Conservation (phyloP, 331 rosid genomes). For the Stylosanthes scabra region DNA sequence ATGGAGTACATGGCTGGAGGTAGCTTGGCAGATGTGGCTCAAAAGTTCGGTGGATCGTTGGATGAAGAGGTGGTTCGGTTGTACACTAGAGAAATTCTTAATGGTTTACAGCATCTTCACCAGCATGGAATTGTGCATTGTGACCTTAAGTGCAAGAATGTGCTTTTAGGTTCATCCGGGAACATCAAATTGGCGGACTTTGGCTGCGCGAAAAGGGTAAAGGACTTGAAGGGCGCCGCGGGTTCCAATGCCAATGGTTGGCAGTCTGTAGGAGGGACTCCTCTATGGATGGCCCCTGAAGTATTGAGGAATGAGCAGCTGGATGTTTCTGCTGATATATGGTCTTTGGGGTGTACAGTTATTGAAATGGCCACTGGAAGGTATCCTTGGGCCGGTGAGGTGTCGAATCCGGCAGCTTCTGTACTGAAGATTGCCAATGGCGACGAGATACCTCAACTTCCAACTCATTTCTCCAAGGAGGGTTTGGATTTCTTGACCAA, state of each 20-base stretch:
- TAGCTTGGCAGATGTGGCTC: slow-evolving; percentile 60
- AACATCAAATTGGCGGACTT: slow-evolving; percentile 71
- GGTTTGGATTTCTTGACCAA: slow-evolving; percentile 64
- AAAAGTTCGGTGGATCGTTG: slow-evolving; percentile 62
- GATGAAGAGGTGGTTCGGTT: slow-evolving; percentile 60
- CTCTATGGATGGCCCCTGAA: slow-evolving; percentile 89
- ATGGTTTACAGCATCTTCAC: slow-evolving; percentile 57
- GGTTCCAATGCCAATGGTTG: not conserved
- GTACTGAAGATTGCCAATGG: slow-evolving; percentile 55
- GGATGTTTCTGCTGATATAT: slow-evolving; percentile 55
- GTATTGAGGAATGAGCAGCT: slow-evolving; percentile 55
- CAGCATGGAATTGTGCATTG: slow-evolving; percentile 59
- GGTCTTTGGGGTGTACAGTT: slow-evolving; percentile 77
- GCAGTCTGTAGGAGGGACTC: slow-evolving; percentile 53
- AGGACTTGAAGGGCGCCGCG: slow-evolving; percentile 2
- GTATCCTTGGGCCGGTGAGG: slow-evolving; percentile 56
- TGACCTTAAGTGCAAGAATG: slow-evolving; percentile 71
- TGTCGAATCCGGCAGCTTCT: slow-evolving; percentile 50
- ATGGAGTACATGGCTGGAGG: slow-evolving; percentile 81
- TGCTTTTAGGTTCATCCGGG: slow-evolving; percentile 66
- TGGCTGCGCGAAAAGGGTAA: slow-evolving; percentile 58
- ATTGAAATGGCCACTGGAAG: slow-evolving; percentile 75
- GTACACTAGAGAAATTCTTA: slow-evolving; percentile 63
- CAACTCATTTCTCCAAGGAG: slow-evolving; percentile 49
- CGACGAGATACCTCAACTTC: slow-evolving; percentile 54